Percentiles rank a stretch among this genome's conserved stretches.
Evolutionary conservation across 192 early-diverging fungal genomes (phyloP).

Genomic region (Rhizoclosmatium sp.): DNA sequence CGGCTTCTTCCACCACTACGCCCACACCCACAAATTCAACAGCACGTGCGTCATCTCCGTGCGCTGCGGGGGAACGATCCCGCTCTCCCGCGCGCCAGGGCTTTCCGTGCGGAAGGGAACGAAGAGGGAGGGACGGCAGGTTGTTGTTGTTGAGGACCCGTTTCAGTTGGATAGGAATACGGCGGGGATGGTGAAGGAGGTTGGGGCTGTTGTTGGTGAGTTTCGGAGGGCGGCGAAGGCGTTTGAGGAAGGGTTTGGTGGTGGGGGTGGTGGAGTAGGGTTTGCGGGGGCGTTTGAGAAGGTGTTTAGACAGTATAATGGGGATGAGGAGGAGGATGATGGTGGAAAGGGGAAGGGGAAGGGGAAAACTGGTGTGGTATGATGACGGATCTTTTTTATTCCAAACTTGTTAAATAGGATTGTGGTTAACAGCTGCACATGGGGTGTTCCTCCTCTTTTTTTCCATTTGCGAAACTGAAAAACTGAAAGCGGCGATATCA

Average conservation of each 20-base stretch:
- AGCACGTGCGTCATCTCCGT: constrained; percentile 43
- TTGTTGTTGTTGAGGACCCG: constrained; percentile 54
- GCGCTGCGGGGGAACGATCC: constrained; percentile 39
- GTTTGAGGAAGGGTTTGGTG: neutral
- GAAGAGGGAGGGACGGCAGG: constrained; percentile 16
- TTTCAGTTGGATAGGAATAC: constrained; percentile 54
- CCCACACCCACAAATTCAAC: constrained; percentile 38
- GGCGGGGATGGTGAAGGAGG: constrained; percentile 43
- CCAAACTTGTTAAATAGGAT: too few species aligned
- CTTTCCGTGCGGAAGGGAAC: neutral
- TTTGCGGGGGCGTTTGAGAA: neutral
- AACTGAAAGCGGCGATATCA: too few species aligned
- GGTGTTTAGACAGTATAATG: constrained; percentile 6
- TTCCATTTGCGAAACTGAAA: too few species aligned
- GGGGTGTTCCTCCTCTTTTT: too few species aligned
- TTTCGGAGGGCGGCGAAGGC: constrained; percentile 39
- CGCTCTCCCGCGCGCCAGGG: neutral
- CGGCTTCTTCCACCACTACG: constrained; percentile 50
- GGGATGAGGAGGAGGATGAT: neutral
- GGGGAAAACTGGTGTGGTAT: neutral
- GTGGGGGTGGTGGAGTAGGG: constrained; percentile 7
- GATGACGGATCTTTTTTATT: neutral
- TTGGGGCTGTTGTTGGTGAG: constrained; percentile 38
- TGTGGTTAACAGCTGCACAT: too few species aligned
- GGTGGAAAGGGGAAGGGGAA: neutral